A percentile compares a stretch with the other conserved stretches of the same genome.
phyloP scores from a whole-genome alignment of 306 rosid species.

The Prunus salicina region DNA sequence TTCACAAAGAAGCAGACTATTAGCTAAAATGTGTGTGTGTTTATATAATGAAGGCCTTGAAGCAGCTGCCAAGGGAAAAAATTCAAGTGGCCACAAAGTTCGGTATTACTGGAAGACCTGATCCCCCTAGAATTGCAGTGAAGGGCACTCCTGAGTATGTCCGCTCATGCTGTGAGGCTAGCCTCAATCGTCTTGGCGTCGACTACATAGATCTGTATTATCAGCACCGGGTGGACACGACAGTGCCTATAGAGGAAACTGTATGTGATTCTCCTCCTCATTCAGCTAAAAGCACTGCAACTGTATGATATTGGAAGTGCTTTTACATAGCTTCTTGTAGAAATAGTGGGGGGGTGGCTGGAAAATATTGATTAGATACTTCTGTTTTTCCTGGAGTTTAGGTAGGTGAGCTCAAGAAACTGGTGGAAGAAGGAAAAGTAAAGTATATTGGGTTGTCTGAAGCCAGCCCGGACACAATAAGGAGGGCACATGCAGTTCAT shows the following conservation, averaged over 20 bases:
- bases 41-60: constrained; percentile 41
- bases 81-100: constrained; percentile 74
- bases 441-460: constrained; percentile 73
- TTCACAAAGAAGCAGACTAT: background rate
- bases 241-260: constrained; percentile 73
- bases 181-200: constrained; percentile 69
- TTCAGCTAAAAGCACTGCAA: background rate
- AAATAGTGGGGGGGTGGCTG: background rate
- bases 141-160: constrained; percentile 77
- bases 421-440: constrained; percentile 76
- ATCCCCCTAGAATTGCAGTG: constrained; percentile 16
- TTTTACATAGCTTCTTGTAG: no score
- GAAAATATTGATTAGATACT: background rate
- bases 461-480: constrained; percentile 71
- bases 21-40: background rate
- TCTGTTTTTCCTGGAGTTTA: constrained; percentile 13
- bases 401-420: constrained; percentile 75
- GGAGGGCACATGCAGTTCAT: constrained; percentile 84
- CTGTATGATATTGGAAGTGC: background rate
- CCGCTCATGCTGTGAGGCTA: constrained; percentile 62
- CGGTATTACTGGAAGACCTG: constrained; percentile 38
- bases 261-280: constrained; percentile 19
- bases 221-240: constrained; percentile 69
- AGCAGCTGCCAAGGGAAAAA: constrained; percentile 65
- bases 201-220: constrained; percentile 77